Evolutionary conservation across 345 rosid genomes (phyloP).

Genomic region (Eucalyptus grandis): DNA sequence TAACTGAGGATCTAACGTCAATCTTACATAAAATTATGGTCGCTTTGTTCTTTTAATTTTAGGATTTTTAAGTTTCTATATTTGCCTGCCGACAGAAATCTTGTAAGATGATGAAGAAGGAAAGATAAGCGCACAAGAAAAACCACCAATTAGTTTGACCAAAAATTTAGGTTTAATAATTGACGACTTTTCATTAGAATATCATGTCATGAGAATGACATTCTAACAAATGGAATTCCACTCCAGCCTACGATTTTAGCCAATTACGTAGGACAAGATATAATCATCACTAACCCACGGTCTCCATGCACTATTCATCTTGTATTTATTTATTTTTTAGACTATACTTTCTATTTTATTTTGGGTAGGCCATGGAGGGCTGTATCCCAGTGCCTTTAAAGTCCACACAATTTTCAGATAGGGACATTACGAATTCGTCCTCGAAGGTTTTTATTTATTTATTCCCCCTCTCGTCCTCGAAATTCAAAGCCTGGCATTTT

Average conservation of each 20-base stretch:
- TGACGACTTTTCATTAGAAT: neutral
- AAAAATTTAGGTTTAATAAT: neutral
- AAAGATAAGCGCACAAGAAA: neutral
- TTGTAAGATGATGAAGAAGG: neutral
- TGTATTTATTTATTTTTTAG: neutral
- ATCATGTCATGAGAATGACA: constrained; percentile 28
- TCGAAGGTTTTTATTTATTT: neutral
- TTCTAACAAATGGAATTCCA: constrained; percentile 11
- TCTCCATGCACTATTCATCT: neutral
- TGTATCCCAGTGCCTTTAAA: neutral
- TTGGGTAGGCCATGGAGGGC: neutral
- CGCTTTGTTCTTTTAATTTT: neutral
- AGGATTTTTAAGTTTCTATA: neutral
- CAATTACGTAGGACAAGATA: constrained; percentile 7
- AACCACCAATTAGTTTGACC: constrained; percentile 17
- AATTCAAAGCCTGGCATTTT: neutral
- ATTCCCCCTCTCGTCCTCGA: neutral
- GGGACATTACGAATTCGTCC: neutral
- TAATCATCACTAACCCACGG: neutral
- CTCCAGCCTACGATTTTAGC: neutral
- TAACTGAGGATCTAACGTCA: neutral
- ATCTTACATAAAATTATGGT: neutral
- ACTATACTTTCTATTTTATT: neutral
- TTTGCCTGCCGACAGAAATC: neutral
- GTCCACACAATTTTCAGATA: neutral